Conservation (phyloP, 805 yeast genomes). For the Ogataea kodamae region DNA sequence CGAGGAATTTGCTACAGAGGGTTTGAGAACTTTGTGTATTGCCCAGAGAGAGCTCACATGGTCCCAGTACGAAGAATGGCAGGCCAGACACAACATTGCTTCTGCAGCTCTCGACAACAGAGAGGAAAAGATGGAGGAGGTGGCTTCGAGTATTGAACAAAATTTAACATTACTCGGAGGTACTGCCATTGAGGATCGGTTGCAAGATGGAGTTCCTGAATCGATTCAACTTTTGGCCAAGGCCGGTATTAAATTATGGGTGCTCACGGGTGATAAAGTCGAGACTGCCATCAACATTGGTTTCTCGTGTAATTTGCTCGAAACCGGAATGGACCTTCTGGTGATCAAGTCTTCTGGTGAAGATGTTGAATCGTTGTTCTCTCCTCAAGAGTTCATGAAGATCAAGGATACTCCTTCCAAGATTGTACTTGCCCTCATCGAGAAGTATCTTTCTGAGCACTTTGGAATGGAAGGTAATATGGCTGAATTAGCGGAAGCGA, state of each 20-base stretch:
- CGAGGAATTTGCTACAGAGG: conserved; percentile 79
- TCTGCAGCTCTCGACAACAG: conserved; percentile 57
- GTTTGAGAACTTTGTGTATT: conserved; percentile 76
- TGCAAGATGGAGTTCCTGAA: conserved; percentile 86
- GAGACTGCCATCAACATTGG: conserved; percentile 89
- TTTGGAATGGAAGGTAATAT: conserved; percentile 58
- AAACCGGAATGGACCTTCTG: conserved; percentile 71
- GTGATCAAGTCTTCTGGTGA: conserved; percentile 59
- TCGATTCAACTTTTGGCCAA: conserved; percentile 63
- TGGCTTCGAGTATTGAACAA: conserved; percentile 69
- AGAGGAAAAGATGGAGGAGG: conserved; percentile 69
- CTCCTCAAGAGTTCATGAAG: conserved; percentile 26
- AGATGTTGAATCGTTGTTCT: conserved; percentile 45
- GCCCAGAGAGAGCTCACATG: conserved; percentile 66
- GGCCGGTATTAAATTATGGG: conserved; percentile 86
- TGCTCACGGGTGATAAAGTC: conserved; percentile 83
- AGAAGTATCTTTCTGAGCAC: conserved; percentile 49
- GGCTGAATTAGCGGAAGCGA: conserved; percentile 54
- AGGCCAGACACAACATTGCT: conserved; percentile 57
- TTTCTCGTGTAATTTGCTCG: conserved; percentile 74
- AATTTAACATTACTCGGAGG: conserved; percentile 70
- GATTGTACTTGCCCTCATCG: conserved; percentile 46
- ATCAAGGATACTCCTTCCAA: conserved; percentile 22
- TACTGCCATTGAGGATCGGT: conserved; percentile 81
- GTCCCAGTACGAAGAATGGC: conserved; percentile 63